Conservation (phyloP, 2,329 filamentous ascomycete species). For the Pseudofabraea citricarpa region DNA sequence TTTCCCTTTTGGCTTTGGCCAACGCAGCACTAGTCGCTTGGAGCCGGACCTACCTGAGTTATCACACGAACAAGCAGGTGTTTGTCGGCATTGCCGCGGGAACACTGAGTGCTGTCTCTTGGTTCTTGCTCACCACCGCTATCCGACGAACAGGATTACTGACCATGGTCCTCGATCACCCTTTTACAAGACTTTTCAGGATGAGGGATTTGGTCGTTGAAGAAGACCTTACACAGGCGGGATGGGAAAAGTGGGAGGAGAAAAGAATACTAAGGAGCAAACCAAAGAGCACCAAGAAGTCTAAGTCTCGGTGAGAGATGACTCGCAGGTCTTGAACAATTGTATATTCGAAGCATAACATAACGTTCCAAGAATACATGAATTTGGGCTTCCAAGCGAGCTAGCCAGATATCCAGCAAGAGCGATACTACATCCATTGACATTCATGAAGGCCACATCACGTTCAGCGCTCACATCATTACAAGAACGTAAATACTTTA, state of each 20-base stretch:
- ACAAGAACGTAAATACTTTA: neutral
- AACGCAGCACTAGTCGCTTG: constrained; percentile 67
- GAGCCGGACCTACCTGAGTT: constrained; percentile 86
- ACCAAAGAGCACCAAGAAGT: constrained; percentile 20
- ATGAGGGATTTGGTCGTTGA: constrained; percentile 79
- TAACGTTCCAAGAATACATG: too few relatives aligned
- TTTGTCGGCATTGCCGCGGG: constrained; percentile 73
- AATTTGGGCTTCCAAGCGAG: too few relatives aligned
- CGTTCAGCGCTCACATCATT: too few relatives aligned
- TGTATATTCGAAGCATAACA: too few relatives aligned
- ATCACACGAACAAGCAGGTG: constrained; percentile 87
- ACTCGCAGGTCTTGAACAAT: too few relatives aligned
- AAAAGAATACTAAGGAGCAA: constrained; percentile 29
- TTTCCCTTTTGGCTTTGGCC: constrained; percentile 53
- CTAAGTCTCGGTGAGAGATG: constrained; percentile 19
- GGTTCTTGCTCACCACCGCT: constrained; percentile 71
- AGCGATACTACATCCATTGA: too few relatives aligned
- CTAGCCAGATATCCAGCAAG: too few relatives aligned
- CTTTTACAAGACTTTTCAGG: constrained; percentile 60
- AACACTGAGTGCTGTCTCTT: constrained; percentile 62
- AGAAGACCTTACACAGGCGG: constrained; percentile 85
- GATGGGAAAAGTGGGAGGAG: constrained; percentile 86
- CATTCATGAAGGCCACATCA: too few relatives aligned
- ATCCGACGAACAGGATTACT: constrained; percentile 65
- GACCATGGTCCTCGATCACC: constrained; percentile 65